A percentile compares a stretch with the other conserved stretches of the same genome.
phyloP scores from a whole-genome alignment of 768 basidiomycete species.

The Tulasnella sp. region DNA sequence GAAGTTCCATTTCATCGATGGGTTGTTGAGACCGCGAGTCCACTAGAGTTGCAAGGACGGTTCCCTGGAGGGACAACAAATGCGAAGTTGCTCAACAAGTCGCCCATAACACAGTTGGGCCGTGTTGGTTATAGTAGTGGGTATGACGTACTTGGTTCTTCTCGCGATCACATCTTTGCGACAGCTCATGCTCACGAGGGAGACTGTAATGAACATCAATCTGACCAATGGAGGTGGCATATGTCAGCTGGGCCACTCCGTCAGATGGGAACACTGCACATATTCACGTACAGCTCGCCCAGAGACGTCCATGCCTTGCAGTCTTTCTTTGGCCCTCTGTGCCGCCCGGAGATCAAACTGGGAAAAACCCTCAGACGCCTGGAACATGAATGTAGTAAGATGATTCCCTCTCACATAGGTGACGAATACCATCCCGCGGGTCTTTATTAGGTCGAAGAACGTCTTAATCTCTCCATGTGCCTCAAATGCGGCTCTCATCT shows the following conservation, averaged over 20 bases:
- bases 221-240: constrained; percentile 32
- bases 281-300: constrained; percentile 66
- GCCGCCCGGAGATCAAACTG: constrained; percentile 92
- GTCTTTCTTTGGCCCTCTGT: constrained; percentile 77
- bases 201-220: constrained; percentile 98
- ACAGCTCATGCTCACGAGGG: constrained; percentile 73
- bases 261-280: background rate
- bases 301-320: constrained; percentile 82
- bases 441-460: constrained; percentile 90
- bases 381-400: background rate
- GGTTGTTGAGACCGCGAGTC: constrained; percentile 55
- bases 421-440: constrained; percentile 97
- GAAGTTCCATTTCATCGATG: constrained; percentile 78
- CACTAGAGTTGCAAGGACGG: constrained; percentile 65
- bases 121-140: background rate
- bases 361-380: background rate
- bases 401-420: constrained; percentile 73
- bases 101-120: background rate
- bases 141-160: constrained; percentile 61
- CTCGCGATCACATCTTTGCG: constrained; percentile 50
- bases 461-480: constrained; percentile 94
- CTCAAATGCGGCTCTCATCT: constrained; percentile 78
- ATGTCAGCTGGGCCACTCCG: background rate
- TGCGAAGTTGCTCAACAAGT: background rate
- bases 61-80: constrained; percentile 46